Base-by-base conservation (phyloP, 768 basidiomycete species). In the Hygrocybe coccinea region DNA sequence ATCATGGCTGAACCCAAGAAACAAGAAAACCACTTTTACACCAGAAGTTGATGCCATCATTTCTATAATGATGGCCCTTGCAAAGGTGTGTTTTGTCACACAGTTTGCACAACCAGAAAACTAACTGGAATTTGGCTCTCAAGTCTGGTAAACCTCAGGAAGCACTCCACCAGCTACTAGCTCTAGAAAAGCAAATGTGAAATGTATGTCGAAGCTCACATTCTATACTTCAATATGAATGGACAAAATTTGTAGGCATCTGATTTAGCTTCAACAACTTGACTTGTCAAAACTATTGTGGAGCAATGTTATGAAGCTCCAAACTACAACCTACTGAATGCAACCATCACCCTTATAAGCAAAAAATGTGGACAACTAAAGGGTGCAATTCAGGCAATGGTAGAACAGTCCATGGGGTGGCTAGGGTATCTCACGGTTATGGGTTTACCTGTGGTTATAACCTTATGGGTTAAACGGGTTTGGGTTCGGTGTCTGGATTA, bases 331-430 rank as follows among this genome's bases (percentile, higher is more conserved):
- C 78, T 83, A 52, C 73, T 95, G 55, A 93, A 94, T 65, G 75
- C 79, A 9, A 85, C 80, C 58, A 78, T 91, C 56, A 78, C 75
- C 34, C 47, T 82, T 15, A 72, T 97, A 61, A 87, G 87, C 71
- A 97, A 97, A 80, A 98, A 97, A 65, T 95, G 98, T 70, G 95
- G 97, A 0, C 97, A 99, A 67, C 76, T 98, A 60, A 95, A 97
- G n/a, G n/a, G n/a, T n/a, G n/a, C n/a, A n/a, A n/a, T n/a, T n/a
- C n/a, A n/a, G n/a, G n/a, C n/a, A n/a, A n/a, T n/a, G n/a, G n/a
- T n/a, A n/a, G n/a, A n/a, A n/a, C n/a, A n/a, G n/a, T n/a, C n/a
- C n/a, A n/a, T n/a, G n/a, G n/a, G n/a, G n/a, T n/a, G n/a, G 29
- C 29, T 29, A 29, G 29, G 29, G 29, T 29, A 29, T 29, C 29